These are phyloP conservation scores for Lactarius quietus DNA, from an alignment of 768 basidiomycete genomes.

Conservation along the genomic window DNA sequence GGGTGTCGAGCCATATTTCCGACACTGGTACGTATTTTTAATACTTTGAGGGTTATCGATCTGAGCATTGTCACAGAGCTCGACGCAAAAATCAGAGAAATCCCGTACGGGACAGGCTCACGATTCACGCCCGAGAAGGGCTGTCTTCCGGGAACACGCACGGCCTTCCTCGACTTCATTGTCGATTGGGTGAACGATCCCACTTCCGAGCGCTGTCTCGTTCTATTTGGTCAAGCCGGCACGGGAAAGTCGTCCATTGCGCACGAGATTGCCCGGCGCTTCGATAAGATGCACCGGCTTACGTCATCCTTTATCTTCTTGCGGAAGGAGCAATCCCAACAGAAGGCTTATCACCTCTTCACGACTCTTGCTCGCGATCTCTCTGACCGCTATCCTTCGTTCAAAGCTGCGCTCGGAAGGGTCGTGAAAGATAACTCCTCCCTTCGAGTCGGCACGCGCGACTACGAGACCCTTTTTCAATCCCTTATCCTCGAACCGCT, in stretches of 20 bases:
- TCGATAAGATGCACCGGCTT: not conserved
- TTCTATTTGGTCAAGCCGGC: not conserved
- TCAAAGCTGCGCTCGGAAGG: not conserved
- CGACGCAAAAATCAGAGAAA: no score
- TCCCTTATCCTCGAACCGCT: not conserved
- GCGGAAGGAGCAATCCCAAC: not conserved
- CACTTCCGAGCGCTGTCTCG: not conserved
- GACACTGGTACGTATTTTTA: not conserved
- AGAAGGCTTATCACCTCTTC: not conserved
- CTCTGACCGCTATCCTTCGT: not conserved
- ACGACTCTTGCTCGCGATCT: not conserved
- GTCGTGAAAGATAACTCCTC: not conserved
- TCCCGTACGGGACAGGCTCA: no score
- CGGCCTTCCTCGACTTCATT: not conserved
- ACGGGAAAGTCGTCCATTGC: not conserved
- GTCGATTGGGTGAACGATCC: not conserved
- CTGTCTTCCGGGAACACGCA: no score
- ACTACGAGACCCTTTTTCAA: not conserved
- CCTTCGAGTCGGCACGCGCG: not conserved
- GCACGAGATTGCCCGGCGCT: not conserved
- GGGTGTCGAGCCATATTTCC: not conserved
- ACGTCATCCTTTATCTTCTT: not conserved
- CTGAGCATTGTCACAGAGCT: not conserved
- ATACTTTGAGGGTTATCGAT: not conserved
- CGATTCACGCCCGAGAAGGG: no score